Evolutionary conservation across 2,329 filamentous ascomycete genomes (phyloP), one percentile per base, ranked within the genome.

Genomic region (Mariannaea sp.): DNA sequence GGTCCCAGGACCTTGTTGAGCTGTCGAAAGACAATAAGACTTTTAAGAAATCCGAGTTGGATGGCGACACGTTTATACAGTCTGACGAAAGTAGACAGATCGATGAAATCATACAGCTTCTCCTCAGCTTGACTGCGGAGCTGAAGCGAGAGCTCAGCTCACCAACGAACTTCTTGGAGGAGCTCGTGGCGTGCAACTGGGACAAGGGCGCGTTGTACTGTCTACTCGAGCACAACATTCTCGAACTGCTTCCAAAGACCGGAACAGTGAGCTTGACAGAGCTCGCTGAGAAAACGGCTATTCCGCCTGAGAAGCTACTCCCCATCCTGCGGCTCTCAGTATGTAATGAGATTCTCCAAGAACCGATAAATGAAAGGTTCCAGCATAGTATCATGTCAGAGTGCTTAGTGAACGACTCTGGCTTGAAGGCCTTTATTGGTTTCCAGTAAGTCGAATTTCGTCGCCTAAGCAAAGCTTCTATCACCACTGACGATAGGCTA

Each of bases 141-240:
- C 52, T 62, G 2, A 30, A 46, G 14, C 44, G 53, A 16, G 30
- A 36, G 8, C 20, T 62, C 1, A 26, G 33, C 16, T 49, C 51
- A 6, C 52, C 56, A 7, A 35, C 41, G 4, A 49, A 59, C 20
- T 56, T 73, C 65, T 14, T 72, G 62, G 27, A 68, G 65, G n/a
- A 82, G 66, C 42, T 71, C 60, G 64, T 81, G 60, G 81, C 78
- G 13, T 72, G 54, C 20, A 62, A 62, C 30, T 62, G 60, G 60
- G 60, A 62, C 32, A 55, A 53, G 27, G 58, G 58, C 2, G 58
- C 56, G 5, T 7, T 62, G 14, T 61, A 61, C 30, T 46, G 48
- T 26, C 51, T 62, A 4, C 53, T 62, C 5, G 53, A 62, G 13
- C 51, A 55, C 7, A 40, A 46, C 14, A 44, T 61, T 3, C 41